These are phyloP conservation scores for Cardamine occulta DNA, from an alignment of 345 rosid species.

Conservation along the genomic window DNA sequence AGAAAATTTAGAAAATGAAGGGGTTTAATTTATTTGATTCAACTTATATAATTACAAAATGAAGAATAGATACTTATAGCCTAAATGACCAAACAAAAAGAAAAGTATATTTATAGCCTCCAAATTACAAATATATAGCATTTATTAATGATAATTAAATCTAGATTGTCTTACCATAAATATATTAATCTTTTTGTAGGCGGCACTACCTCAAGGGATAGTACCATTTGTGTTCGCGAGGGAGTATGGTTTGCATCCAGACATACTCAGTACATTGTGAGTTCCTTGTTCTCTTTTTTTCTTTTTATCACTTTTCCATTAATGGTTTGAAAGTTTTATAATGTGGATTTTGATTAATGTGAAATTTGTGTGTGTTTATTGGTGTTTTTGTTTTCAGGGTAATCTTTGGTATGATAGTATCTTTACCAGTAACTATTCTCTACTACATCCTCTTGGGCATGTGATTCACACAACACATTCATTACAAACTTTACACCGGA, in stretches of 20 bases:
- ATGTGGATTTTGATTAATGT: neutral
- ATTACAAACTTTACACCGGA: neutral
- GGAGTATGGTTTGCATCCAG: constrained; percentile 77
- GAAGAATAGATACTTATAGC: neutral
- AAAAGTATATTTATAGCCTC: neutral
- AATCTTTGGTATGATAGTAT: constrained; percentile 83
- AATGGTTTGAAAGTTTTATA: neutral
- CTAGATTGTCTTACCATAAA: neutral
- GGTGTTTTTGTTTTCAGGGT: constrained; percentile 59
- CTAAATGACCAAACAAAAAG: neutral
- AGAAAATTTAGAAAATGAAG: neutral
- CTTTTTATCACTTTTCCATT: neutral
- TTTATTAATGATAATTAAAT: neutral
- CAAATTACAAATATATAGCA: neutral
- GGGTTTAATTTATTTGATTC: neutral
- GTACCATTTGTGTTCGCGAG: constrained; percentile 83
- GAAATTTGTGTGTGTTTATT: neutral
- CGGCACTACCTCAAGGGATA: constrained; percentile 84
- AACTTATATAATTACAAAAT: neutral
- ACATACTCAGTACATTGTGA: constrained; percentile 74
- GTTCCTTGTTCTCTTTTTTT: neutral
- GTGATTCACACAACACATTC: constrained; percentile 30
- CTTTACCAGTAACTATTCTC: constrained; percentile 72
- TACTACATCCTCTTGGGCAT: constrained; percentile 69
- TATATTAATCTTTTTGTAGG: constrained; percentile 46